A percentile compares a stretch with the other conserved stretches of the same genome.
phyloP scores from a whole-genome alignment of 306 rosid species.

The Carpinus fangiana region DNA sequence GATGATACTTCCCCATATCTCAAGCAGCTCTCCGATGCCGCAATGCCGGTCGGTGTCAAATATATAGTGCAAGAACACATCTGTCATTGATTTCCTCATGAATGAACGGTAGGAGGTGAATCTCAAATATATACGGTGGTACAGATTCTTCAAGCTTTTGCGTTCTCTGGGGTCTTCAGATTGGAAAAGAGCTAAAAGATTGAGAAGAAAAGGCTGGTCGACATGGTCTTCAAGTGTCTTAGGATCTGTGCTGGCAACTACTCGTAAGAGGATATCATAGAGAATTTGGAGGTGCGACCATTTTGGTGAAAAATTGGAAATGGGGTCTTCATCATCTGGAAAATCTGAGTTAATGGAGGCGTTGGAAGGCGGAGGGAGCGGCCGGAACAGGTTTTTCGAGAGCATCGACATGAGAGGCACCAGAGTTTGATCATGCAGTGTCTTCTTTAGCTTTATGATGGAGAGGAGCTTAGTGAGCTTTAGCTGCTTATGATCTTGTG shows the following conservation, averaged over 20 bases:
- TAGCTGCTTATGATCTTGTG: slow-evolving; percentile 54
- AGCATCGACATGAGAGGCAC: slow-evolving; percentile 57
- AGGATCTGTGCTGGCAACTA: slow-evolving; percentile 45
- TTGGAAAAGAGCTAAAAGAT: slow-evolving; percentile 58
- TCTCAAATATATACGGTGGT: slow-evolving; percentile 64
- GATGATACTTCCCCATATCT: slow-evolving; percentile 89
- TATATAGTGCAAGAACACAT: slow-evolving; percentile 58
- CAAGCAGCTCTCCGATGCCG: slow-evolving; percentile 81
- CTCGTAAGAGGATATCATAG: slow-evolving; percentile 58
- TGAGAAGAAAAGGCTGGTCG: slow-evolving; percentile 49
- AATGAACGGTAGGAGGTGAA: slow-evolving; percentile 49
- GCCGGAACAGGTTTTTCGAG: slow-evolving; percentile 56
- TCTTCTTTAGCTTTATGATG: slow-evolving; percentile 49
- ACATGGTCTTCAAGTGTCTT: slow-evolving; percentile 38
- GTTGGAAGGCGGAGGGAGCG: slow-evolving; percentile 74
- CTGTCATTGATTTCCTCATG: slow-evolving; percentile 82
- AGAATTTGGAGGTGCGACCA: slow-evolving; percentile 77
- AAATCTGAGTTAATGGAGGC: slow-evolving; percentile 29
- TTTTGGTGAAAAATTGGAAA: slow-evolving; percentile 40
- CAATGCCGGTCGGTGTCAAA: slow-evolving; percentile 64
- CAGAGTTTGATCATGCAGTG: slow-evolving; percentile 33
- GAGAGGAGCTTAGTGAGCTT: slow-evolving; percentile 58
- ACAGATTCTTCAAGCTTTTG: slow-evolving; percentile 65
- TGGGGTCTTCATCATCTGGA: slow-evolving; percentile 63
- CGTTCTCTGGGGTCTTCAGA: slow-evolving; percentile 84